These are phyloP conservation scores for Oryza punctata DNA, from an alignment of 176 grass and related monocot genomes.

Conservation along the genomic window DNA sequence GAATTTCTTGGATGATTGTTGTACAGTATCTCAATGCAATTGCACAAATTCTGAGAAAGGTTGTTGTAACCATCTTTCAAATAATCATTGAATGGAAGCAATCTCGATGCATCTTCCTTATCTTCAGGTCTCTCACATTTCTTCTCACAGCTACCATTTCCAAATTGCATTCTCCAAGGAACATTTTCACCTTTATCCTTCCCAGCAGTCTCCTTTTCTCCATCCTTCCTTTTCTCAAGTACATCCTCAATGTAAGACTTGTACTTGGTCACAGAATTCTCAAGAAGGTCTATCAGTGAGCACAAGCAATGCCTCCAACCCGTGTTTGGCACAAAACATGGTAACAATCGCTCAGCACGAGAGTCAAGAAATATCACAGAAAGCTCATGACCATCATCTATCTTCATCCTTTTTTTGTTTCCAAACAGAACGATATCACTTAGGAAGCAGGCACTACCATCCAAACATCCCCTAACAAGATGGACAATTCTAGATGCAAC, in stretches of 20 bases:
- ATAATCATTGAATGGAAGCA: slow-evolving; percentile 22
- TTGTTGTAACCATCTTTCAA: slow-evolving; percentile 23
- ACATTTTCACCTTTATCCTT: not conserved
- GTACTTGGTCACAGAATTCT: slow-evolving; percentile 33
- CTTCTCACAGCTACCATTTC: no score
- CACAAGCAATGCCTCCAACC: slow-evolving; percentile 54
- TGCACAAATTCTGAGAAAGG: not conserved
- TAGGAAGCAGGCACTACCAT: not conserved
- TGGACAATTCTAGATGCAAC: slow-evolving; percentile 35
- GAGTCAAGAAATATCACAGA: slow-evolving; percentile 43
- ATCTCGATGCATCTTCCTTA: not conserved
- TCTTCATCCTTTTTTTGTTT: slow-evolving; percentile 36
- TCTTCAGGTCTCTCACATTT: not conserved
- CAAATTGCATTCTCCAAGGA: no score
- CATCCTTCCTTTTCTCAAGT: not conserved
- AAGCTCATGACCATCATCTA: slow-evolving; percentile 26
- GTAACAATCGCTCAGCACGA: slow-evolving; percentile 5
- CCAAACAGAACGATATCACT: slow-evolving; percentile 50
- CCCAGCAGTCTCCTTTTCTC: not conserved
- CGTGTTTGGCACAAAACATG: slow-evolving; percentile 37
- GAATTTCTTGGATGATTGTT: slow-evolving; percentile 46
- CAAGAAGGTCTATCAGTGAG: slow-evolving; percentile 37
- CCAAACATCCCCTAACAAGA: slow-evolving; percentile 18
- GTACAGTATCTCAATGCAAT: slow-evolving; percentile 31
- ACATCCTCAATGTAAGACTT: not conserved